A percentile compares a stretch with the other conserved stretches of the same genome.
These are phyloP conservation scores for Aspergillus piperis DNA, from an alignment of 2,329 filamentous ascomycete species.

Conservation along the genomic window DNA sequence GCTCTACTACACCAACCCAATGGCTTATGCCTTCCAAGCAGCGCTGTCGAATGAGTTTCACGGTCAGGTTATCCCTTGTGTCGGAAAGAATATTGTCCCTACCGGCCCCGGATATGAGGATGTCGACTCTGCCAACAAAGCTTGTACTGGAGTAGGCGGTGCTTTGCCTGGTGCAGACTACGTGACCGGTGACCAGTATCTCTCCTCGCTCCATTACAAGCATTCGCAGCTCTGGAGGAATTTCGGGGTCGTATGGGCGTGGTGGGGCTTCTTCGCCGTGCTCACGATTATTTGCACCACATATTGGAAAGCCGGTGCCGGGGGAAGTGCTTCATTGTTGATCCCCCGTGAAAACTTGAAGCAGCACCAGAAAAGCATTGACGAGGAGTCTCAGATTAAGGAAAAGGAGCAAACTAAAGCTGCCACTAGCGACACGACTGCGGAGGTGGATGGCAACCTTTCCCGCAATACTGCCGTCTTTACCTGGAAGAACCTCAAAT, in stretches of 20 bases:
- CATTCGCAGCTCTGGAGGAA: conserved; percentile 58
- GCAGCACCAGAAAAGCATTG: conserved; percentile 35
- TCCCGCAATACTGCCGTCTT: conserved; percentile 66
- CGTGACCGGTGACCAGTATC: conserved; percentile 59
- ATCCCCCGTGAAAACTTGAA: conserved; percentile 62
- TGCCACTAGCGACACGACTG: conserved; percentile 12
- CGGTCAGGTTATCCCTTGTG: conserved; percentile 29
- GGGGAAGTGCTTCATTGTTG: conserved; percentile 54
- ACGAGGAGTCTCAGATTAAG: conserved; percentile 50
- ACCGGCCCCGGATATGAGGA: conserved; percentile 29
- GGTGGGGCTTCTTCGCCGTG: conserved; percentile 60
- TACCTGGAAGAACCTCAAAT: conserved; percentile 72
- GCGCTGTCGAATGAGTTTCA: conserved; percentile 36
- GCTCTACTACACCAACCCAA: conserved; percentile 34
- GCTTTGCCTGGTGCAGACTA: conserved; percentile 50
- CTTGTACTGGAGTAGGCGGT: conserved; percentile 61
- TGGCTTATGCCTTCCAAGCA: conserved; percentile 36
- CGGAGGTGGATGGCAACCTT: conserved; percentile 41
- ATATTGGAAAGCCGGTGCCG: conserved; percentile 52
- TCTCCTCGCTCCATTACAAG: conserved; percentile 55
- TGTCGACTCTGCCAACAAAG: conserved; percentile 21
- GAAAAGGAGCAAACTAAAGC: conserved; percentile 16
- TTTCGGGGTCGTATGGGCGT: conserved; percentile 62
- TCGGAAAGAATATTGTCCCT: conserved; percentile 32
- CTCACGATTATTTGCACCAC: conserved; percentile 60